Evolutionary conservation across 179 eudicot genomes (phyloP).

Genomic region (Silene noctiflora): DNA sequence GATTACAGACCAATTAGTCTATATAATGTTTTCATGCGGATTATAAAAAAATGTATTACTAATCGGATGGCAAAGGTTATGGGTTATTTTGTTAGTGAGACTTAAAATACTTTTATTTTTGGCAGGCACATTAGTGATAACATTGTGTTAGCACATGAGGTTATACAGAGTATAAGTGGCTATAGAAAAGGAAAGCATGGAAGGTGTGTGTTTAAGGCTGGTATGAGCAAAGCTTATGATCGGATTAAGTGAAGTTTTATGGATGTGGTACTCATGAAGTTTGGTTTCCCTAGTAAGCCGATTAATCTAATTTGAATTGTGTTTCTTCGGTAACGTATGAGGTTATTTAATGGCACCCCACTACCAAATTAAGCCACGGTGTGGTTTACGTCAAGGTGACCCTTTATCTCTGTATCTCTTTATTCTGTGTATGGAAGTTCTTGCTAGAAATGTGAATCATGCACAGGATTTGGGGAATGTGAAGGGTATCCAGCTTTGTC

Average conservation of each 20-base stretch:
- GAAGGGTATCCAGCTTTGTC: too few species aligned
- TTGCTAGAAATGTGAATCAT: background rate
- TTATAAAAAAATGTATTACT: background rate
- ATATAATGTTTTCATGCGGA: background rate
- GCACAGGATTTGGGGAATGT: background rate
- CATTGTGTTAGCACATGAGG: background rate
- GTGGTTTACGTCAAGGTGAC: background rate
- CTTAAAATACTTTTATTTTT: too few species aligned
- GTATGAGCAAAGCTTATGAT: background rate
- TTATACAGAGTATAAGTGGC: background rate
- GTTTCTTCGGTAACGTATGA: background rate
- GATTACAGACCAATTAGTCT: background rate
- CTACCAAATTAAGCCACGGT: background rate
- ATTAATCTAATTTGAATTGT: background rate
- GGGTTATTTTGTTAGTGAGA: background rate
- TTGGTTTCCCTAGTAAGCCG: background rate
- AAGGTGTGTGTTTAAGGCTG: background rate
- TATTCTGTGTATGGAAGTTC: background rate
- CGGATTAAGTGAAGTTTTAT: too few species aligned
- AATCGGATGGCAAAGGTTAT: background rate
- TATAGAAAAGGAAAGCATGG: background rate
- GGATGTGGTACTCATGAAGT: background rate
- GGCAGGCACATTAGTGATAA: background rate
- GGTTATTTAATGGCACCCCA: background rate
- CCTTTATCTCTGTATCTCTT: background rate